Evolutionary conservation across 106 monocot genomes (phyloP).

Genomic region (Apostasia shenzhenica): DNA sequence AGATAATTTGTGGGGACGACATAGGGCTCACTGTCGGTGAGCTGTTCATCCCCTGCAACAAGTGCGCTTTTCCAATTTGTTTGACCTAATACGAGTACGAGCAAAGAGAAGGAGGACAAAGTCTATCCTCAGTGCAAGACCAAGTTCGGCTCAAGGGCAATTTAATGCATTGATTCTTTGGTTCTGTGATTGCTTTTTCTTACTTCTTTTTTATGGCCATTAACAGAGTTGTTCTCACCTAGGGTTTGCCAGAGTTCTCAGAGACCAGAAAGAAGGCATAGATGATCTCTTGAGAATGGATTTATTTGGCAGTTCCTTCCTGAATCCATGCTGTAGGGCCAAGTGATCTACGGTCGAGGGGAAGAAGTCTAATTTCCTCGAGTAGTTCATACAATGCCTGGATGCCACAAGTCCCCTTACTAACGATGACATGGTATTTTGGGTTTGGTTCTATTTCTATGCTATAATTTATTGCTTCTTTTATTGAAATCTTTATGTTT

Average conservation of each 20-base stretch:
- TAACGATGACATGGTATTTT: slow-evolving; percentile 77
- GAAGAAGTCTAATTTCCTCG: slow-evolving; percentile 38
- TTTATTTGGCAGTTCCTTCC: slow-evolving; percentile 54
- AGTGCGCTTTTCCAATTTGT: slow-evolving; percentile 88
- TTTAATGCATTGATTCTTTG: neutral
- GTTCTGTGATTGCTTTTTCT: neutral
- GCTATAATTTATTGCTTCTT: neutral
- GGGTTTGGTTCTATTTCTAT: too few species aligned
- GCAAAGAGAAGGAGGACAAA: slow-evolving; percentile 79
- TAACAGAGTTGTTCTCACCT: neutral
- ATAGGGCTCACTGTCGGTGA: slow-evolving; percentile 71
- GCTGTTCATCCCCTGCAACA: slow-evolving; percentile 87
- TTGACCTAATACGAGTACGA: slow-evolving; percentile 84
- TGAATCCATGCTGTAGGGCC: slow-evolving; percentile 67
- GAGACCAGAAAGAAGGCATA: slow-evolving; percentile 74
- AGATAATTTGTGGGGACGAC: slow-evolving; percentile 79
- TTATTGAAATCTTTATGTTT: neutral
- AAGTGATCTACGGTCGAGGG: slow-evolving; percentile 80
- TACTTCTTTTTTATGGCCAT: neutral
- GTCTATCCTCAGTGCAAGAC: slow-evolving; percentile 96
- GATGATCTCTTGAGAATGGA: slow-evolving; percentile 84
- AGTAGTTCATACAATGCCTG: slow-evolving; percentile 21
- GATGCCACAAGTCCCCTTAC: slow-evolving; percentile 63
- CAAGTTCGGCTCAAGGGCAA: slow-evolving; percentile 74
- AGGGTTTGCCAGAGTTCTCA: slow-evolving; percentile 68